These are phyloP conservation scores for Elasticomyces elasticus DNA, from an alignment of 495 filamentous ascomycete species.

Conservation along the genomic window DNA sequence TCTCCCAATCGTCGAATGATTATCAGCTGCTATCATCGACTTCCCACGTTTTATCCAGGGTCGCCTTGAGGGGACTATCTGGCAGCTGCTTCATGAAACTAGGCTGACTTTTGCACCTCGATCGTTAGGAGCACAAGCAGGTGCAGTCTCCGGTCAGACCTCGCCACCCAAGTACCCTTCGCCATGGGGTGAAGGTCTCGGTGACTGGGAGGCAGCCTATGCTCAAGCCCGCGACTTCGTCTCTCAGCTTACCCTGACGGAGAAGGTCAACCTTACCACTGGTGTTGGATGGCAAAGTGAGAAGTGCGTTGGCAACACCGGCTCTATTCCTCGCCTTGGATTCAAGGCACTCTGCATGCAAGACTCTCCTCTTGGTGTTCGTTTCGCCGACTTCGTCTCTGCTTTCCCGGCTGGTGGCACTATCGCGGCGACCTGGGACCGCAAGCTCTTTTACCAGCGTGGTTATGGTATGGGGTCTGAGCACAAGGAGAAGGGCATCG, in stretches of 20 bases:
- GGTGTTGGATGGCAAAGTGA: conserved; percentile 73
- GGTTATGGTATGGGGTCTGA: conserved; percentile 34
- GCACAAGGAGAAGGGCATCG: conserved; percentile 42
- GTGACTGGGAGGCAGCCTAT: conserved; percentile 72
- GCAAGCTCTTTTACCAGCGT: conserved; percentile 28
- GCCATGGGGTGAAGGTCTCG: no score
- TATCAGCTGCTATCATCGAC: no score
- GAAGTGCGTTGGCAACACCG: conserved; percentile 70
- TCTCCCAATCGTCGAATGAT: no score
- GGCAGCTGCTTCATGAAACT: no score
- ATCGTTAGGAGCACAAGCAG: no score
- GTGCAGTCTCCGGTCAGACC: conserved; percentile 23
- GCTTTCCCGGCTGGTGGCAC: conserved; percentile 35
- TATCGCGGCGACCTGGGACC: conserved; percentile 35
- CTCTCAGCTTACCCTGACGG: conserved; percentile 67
- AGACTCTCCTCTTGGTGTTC: conserved; percentile 78
- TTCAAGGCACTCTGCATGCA: conserved; percentile 79
- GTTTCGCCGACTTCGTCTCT: conserved; percentile 38
- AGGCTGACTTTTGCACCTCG: no score
- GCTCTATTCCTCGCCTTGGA: conserved; percentile 63
- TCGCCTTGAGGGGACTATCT: no score
- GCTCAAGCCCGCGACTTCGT: conserved; percentile 68
- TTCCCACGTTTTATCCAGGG: no score
- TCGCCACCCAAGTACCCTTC: conserved; percentile 69
- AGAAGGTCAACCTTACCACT: conserved; percentile 90